Evolutionary conservation across 2,329 filamentous ascomycete species (phyloP), one percentile per base, ranked within the genome.

Genomic region (Cercospora sp.): DNA sequence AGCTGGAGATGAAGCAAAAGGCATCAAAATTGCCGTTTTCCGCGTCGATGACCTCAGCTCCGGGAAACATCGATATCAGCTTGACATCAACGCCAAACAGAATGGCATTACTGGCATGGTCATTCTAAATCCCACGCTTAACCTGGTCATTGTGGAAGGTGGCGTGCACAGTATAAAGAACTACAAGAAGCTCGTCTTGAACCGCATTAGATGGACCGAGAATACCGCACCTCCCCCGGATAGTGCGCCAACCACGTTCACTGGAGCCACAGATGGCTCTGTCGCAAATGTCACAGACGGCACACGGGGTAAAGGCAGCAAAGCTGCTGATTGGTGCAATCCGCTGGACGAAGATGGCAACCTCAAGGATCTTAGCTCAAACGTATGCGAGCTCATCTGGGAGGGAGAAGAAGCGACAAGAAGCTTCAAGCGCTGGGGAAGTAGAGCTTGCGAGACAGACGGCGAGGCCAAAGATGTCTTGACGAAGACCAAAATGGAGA

Each of bases 141-240:
- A 91, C 77, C 82, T 99, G 3, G 88, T 99, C 16, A 88, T 99
- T 71, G 93, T 97, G 1, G 96, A 99, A 79, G 95, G 94, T 36
- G 95, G 95, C 45, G 84, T 89, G 68, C 90, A 95, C 82, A 91
- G 90, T 68, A 91, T 95, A 78, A 89, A 88, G 63, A 90, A 90
- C 70, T 98, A 94, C 84, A 93, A 91, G 79, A 97, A 97, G 79
- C 85, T 99, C 31, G 94, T 99, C 92, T 84, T 96, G 53, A 90
- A 94, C 73, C 93, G 95, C 59, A 93, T 98, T 76, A 91, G 97
- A 79, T 99, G 96, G 95, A 91, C 91, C 2, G 94, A 98, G 78
- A 97, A 97, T 74, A 86, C 88, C 0, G 89, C 89, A 2, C 90
- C 93, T 0, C 85, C 88, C 51, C 71, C 70, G 16, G 68, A 70